phyloP scores from a whole-genome alignment of 2,329 filamentous ascomycete genomes.

The Fonsecaea multimorphosa region DNA sequence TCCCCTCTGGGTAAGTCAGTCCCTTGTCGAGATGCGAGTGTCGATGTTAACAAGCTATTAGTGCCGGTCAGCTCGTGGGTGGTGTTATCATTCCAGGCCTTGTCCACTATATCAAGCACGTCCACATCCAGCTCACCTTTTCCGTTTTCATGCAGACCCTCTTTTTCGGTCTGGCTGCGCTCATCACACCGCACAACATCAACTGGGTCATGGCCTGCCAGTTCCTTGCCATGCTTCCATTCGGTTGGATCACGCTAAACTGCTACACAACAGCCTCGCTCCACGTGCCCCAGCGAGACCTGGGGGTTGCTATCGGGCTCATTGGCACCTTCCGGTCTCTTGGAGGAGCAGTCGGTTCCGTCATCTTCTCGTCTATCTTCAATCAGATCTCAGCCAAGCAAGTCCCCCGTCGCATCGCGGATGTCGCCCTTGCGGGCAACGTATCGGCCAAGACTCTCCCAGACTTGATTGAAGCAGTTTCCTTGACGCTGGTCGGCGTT shows the following conservation, averaged over 20 bases:
- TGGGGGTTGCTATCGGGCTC: constrained; percentile 31
- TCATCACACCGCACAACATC: constrained; percentile 32
- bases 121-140: constrained; percentile 31
- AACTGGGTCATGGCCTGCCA: constrained; percentile 34
- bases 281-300: constrained; percentile 30
- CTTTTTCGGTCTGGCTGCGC: constrained; percentile 31
- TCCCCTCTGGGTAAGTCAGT: constrained; percentile 32
- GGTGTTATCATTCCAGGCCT: constrained; percentile 31
- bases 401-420: constrained; percentile 19
- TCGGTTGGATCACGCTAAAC: constrained; percentile 32
- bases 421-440: constrained; percentile 16
- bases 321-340: constrained; percentile 34
- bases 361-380: constrained; percentile 34
- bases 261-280: constrained; percentile 34
- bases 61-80: constrained; percentile 33
- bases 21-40: background rate
- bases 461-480: constrained; percentile 31
- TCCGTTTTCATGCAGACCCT: constrained; percentile 34
- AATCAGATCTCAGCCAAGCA: constrained; percentile 28
- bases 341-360: constrained; percentile 29
- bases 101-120: constrained; percentile 33
- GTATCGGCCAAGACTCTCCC: constrained; percentile 23
- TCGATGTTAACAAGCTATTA: constrained; percentile 9
- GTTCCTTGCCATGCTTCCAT: constrained; percentile 33
- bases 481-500: constrained; percentile 28